phyloP scores from a whole-genome alignment of 1,284 basidiomycete species.

The Cutaneotrichosporon mucoides region DNA sequence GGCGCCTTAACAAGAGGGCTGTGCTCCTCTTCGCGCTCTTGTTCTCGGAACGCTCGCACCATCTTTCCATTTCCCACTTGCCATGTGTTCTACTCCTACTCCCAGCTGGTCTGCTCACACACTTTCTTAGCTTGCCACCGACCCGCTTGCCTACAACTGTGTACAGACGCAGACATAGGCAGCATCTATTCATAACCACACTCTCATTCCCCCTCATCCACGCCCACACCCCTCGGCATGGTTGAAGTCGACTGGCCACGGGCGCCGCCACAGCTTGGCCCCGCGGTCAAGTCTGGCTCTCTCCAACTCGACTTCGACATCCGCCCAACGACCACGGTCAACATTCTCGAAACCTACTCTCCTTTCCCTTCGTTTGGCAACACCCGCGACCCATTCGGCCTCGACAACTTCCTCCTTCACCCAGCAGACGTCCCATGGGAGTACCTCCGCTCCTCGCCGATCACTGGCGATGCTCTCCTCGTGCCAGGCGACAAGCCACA shows the following conservation, averaged over 20 bases:
- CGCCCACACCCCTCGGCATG: not conserved
- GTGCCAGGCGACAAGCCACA: constrained; percentile 3
- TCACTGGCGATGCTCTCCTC: constrained; percentile 7
- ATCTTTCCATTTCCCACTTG: not conserved
- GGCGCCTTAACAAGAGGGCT: too few relatives aligned
- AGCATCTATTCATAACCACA: not conserved
- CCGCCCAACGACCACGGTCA: not conserved
- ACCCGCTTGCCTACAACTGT: not conserved
- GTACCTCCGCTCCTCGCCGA: constrained; percentile 28
- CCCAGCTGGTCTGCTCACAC: not conserved
- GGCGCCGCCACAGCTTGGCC: constrained; percentile 8
- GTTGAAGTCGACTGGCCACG: constrained; percentile 6
- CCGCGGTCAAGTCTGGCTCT: constrained; percentile 1
- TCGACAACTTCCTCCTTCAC: constrained; percentile 40
- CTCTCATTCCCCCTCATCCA: not conserved
- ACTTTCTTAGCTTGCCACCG: not conserved
- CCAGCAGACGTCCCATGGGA: constrained; percentile 37
- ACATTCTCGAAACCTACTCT: constrained; percentile 30
- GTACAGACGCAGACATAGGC: too few relatives aligned
- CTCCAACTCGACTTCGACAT: constrained; percentile 4
- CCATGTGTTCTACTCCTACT: not conserved
- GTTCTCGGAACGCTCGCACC: too few relatives aligned
- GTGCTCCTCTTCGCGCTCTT: too few relatives aligned
- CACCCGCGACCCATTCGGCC: constrained; percentile 35
- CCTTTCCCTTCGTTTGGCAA: constrained; percentile 41